These are phyloP conservation scores for Candida cerambycidarum DNA, from an alignment of 805 yeast species.

Conservation along the genomic window DNA sequence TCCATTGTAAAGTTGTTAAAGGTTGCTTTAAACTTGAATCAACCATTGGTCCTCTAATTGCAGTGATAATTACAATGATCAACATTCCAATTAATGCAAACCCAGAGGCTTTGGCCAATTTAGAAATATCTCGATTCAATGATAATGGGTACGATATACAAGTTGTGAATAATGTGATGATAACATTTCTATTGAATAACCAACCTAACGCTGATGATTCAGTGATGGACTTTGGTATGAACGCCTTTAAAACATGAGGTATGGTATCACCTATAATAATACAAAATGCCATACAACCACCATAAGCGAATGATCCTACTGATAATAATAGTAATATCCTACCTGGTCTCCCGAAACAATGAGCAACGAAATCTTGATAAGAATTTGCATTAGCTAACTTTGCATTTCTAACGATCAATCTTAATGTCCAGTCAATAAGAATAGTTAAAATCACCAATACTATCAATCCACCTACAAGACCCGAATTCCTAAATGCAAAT, in stretches of 20 bases:
- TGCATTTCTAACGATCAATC: constrained; percentile 79
- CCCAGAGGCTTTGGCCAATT: constrained; percentile 82
- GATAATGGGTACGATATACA: constrained; percentile 83
- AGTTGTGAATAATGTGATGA: constrained; percentile 67
- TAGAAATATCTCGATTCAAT: constrained; percentile 75
- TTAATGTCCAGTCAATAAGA: constrained; percentile 83
- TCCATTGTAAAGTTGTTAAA: constrained; percentile 44
- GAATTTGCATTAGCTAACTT: constrained; percentile 72
- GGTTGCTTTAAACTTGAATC: constrained; percentile 48
- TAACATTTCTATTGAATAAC: constrained; percentile 63
- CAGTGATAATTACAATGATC: constrained; percentile 70
- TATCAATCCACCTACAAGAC: constrained; percentile 70
- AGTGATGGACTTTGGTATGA: constrained; percentile 51
- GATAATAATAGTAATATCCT: constrained; percentile 64
- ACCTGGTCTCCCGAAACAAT: constrained; percentile 76
- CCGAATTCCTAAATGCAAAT: constrained; percentile 78
- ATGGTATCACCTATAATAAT: constrained; percentile 94
- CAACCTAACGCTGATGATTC: constrained; percentile 30
- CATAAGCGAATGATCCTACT: constrained; percentile 88
- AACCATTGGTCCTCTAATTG: constrained; percentile 68
- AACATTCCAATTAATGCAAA: constrained; percentile 85
- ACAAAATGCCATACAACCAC: constrained; percentile 92
- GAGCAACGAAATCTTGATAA: constrained; percentile 81
- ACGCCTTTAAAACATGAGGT: constrained; percentile 78
- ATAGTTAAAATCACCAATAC: constrained; percentile 60